A percentile compares a stretch with the other conserved stretches of the same genome.
phyloP scores from a whole-genome alignment of 306 rosid species.

The Prunus davidiana region DNA sequence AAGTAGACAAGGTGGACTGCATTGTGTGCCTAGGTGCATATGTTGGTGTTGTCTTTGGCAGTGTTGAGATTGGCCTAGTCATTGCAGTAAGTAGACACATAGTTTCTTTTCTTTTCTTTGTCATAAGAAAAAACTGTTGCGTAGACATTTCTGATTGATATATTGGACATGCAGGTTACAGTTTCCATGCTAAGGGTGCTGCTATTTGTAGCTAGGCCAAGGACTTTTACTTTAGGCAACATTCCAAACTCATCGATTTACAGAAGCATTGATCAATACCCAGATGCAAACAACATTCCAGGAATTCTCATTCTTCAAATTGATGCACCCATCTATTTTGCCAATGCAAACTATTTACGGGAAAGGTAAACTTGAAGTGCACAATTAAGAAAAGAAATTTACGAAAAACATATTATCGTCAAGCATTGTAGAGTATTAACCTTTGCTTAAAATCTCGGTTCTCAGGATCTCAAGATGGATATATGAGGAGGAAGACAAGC shows the following conservation, averaged over 20 bases:
- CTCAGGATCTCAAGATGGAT: slow-evolving; percentile 45
- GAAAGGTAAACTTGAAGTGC: slow-evolving; percentile 50
- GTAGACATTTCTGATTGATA: neutral
- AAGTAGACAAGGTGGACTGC: slow-evolving; percentile 43
- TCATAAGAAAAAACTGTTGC: neutral
- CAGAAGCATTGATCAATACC: slow-evolving; percentile 78
- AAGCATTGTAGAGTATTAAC: neutral
- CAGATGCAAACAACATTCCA: slow-evolving; percentile 55
- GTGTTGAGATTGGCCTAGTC: slow-evolving; percentile 43
- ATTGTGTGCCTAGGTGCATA: slow-evolving; percentile 36
- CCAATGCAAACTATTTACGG: slow-evolving; percentile 76
- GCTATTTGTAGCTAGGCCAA: slow-evolving; percentile 69
- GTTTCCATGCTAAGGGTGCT: slow-evolving; percentile 58
- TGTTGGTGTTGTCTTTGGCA: slow-evolving; percentile 40
- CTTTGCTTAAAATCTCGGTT: neutral
- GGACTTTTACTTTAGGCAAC: slow-evolving; percentile 62
- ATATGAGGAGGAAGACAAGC: slow-evolving; percentile 40
- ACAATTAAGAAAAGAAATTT: no score
- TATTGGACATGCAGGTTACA: slow-evolving; percentile 15
- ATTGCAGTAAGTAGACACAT: slow-evolving; percentile 30
- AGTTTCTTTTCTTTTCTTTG: neutral
- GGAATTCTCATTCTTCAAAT: slow-evolving; percentile 79
- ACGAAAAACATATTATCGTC: no score
- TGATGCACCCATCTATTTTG: slow-evolving; percentile 76
- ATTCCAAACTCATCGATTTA: slow-evolving; percentile 62